Conservation (phyloP, 768 basidiomycete species). For the button mushroom (Agaricus bisporus) region DNA sequence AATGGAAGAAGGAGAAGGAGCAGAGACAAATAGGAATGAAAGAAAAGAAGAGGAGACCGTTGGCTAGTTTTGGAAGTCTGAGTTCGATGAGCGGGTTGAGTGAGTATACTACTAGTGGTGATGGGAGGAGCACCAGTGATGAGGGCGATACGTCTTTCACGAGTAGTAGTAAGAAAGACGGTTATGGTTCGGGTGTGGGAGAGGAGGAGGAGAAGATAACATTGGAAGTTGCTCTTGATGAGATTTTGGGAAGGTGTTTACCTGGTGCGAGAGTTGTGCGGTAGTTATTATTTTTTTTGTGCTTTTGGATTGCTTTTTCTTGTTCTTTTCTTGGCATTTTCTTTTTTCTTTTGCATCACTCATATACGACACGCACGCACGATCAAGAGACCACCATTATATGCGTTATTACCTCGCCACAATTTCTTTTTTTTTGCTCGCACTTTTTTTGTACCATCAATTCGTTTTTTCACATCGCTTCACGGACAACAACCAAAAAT, state of each 20-base stretch:
- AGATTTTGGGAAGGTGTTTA: constrained; percentile 7
- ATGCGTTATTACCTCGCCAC: neutral
- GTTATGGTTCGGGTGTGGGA: neutral
- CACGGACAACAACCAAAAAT: too few species aligned
- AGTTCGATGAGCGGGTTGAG: neutral
- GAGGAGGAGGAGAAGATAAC: constrained; percentile 9
- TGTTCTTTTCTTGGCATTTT: neutral
- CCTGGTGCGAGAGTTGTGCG: constrained; percentile 7
- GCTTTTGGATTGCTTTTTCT: neutral
- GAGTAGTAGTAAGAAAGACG: neutral
- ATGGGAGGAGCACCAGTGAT: neutral
- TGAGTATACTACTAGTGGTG: neutral
- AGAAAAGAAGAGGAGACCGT: neutral
- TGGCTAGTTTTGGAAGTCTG: constrained; percentile 2
- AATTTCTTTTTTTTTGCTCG: neutral
- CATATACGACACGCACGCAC: too few species aligned
- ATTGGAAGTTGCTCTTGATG: constrained; percentile 8
- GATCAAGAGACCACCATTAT: too few species aligned
- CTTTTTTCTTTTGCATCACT: neutral
- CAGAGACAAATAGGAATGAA: neutral
- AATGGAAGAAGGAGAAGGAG: neutral
- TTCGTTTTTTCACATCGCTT: too few species aligned
- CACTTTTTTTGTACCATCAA: too few species aligned
- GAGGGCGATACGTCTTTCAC: neutral
- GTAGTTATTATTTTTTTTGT: neutral